phyloP scores from a whole-genome alignment of 805 yeast genomes.

The Blastobotrys parvus region DNA sequence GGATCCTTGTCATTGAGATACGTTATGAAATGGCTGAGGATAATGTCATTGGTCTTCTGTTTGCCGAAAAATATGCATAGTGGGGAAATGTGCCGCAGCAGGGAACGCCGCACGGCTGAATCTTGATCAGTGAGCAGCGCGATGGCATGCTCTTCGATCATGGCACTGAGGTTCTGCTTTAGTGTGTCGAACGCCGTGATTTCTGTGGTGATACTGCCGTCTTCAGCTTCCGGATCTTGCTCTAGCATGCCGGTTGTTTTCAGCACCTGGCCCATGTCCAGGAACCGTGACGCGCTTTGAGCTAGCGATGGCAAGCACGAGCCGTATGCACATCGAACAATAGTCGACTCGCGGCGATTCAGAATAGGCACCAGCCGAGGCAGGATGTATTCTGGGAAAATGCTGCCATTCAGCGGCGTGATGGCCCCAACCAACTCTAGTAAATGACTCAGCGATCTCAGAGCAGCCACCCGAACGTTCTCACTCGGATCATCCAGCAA shows the following conservation, averaged over 20 bases:
- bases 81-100: constrained; percentile 64
- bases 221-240: constrained; percentile 40
- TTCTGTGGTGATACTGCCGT: constrained; percentile 27
- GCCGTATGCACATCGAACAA: constrained; percentile 63
- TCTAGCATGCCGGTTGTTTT: constrained; percentile 30
- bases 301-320: constrained; percentile 68
- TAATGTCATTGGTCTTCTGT: constrained; percentile 80
- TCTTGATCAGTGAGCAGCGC: constrained; percentile 62
- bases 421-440: constrained; percentile 54
- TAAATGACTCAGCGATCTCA: constrained; percentile 59
- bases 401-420: constrained; percentile 63
- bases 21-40: constrained; percentile 84
- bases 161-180: constrained; percentile 38
- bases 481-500: constrained; percentile 61
- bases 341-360: constrained; percentile 21
- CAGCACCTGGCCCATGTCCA: constrained; percentile 47
- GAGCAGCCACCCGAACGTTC: constrained; percentile 58
- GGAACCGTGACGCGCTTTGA: constrained; percentile 50
- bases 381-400: constrained; percentile 74
- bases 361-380: constrained; percentile 54
- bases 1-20: constrained; percentile 75
- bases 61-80: constrained; percentile 77
- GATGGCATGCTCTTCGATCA: constrained; percentile 59
- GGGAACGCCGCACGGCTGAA: constrained; percentile 56
- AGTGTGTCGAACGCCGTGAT: constrained; percentile 29